phyloP scores from a whole-genome alignment of 495 filamentous ascomycete genomes.

The Letharia lupina region DNA sequence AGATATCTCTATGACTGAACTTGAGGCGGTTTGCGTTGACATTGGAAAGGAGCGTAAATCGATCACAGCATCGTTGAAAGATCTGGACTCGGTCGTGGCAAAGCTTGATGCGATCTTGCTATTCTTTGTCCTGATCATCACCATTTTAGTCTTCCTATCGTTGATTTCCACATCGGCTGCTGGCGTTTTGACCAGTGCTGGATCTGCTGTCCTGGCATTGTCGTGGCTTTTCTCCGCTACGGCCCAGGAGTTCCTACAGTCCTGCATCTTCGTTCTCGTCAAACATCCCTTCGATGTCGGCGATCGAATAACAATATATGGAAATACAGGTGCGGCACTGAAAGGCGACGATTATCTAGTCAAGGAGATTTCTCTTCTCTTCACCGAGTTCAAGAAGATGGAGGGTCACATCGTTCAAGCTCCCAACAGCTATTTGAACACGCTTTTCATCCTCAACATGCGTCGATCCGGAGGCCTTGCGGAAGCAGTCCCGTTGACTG shows the following conservation, averaged over 20 bases:
- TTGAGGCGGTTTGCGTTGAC: constrained; percentile 88
- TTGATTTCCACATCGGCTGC: constrained; percentile 84
- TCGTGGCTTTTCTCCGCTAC: constrained; percentile 90
- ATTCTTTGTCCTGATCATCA: constrained; percentile 72
- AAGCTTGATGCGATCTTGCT: constrained; percentile 84
- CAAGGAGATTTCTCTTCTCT: constrained; percentile 87
- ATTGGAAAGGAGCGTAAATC: constrained; percentile 92
- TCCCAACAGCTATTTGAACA: constrained; percentile 88
- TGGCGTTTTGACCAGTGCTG: constrained; percentile 74
- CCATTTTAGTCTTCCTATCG: constrained; percentile 76
- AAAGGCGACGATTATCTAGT: constrained; percentile 92
- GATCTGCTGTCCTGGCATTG: constrained; percentile 75
- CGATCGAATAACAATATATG: constrained; percentile 85
- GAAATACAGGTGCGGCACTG: constrained; percentile 70
- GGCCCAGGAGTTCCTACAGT: constrained; percentile 87
- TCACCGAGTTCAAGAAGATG: constrained; percentile 98
- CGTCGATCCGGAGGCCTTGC: constrained; percentile 81
- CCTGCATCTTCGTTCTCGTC: constrained; percentile 90
- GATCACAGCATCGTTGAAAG: constrained; percentile 88
- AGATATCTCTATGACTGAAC: constrained; percentile 91
- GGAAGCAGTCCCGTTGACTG: constrained; percentile 72
- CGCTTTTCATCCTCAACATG: constrained; percentile 90
- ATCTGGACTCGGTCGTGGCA: constrained; percentile 88
- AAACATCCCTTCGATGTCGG: constrained; percentile 98
- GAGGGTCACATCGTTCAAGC: constrained; percentile 93